Base-by-base conservation (phyloP, 192 early-diverging fungal genomes). In the Fimicolochytrium jonesii region DNA sequence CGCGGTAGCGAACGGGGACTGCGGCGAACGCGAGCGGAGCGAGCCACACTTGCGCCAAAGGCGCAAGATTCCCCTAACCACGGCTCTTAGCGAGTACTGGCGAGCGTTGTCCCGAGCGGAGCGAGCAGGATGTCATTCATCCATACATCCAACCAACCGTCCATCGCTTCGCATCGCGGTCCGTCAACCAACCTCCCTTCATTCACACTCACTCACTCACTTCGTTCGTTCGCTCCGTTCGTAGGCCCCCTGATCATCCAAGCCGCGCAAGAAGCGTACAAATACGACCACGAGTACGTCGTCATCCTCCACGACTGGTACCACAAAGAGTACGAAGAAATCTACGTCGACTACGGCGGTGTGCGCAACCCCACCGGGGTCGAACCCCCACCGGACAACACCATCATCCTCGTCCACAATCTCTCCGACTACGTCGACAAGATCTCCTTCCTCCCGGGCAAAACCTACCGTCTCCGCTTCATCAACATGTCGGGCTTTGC, bases 401-500 rank as follows among this genome's bases (percentile, higher is more conserved):
- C 76, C 22, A 68, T 91, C 31, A 83, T 91, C 23, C 80, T 80
- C 31, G 46, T 61, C 55, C 36, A 17, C 28, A 49, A 59, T 11
- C n/a, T n/a, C 22, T 13, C 11, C 57, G 29, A 51, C 42, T 23
- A 52, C 2, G 20, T 49, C 56, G 13, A 29, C 26, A 30, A n/a
- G 2, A 43, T 89, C 56, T 56, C 59, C 37, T 89, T 94, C 68
- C 63, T 64, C 36, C 77, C 89, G 0, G 87, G 86, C 55, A 92
- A 90, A 71, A 90, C 82, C 3, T 92, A 92, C 71, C 83, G 90
- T 53, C 56, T 94, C 59, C 86, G 92, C 4, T 58, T 94, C 53
- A 85, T 94, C 73, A 90, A 88, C 69, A 90, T 87, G 80, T 82
- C 83, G 28, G 87, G 88, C 22, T 73, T 90, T 54, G 68, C 84